phyloP scores from a whole-genome alignment of 2,329 filamentous ascomycete species.

The Paecilomyces variotii region DNA sequence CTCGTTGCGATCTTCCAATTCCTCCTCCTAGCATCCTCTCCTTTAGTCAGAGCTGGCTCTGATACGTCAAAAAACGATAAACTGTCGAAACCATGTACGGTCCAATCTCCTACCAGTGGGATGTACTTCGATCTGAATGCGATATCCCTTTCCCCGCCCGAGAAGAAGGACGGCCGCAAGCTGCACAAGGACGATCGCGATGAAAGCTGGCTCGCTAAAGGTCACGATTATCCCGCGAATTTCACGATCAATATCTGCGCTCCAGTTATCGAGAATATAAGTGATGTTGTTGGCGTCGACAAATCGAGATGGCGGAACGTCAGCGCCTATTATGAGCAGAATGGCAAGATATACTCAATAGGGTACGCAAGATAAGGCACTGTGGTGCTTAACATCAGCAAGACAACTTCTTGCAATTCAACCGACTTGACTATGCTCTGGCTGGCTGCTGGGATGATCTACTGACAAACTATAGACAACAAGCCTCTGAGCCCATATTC shows the following conservation, averaged over 20 bases:
- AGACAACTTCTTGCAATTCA: slow-evolving; percentile 1
- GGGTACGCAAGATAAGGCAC: slow-evolving; percentile 27
- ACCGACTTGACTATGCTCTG: neutral
- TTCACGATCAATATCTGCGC: slow-evolving; percentile 46
- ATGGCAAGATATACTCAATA: slow-evolving; percentile 38
- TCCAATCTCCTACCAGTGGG: slow-evolving; percentile 52
- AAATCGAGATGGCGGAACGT: slow-evolving; percentile 37
- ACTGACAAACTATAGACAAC: slow-evolving; percentile 24
- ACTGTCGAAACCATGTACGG: slow-evolving; percentile 51
- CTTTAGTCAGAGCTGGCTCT: slow-evolving; percentile 24
- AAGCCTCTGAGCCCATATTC: slow-evolving; percentile 39
- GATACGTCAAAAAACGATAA: slow-evolving; percentile 34
- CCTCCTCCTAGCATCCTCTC: slow-evolving; percentile 24
- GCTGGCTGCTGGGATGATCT: neutral
- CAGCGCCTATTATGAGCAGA: slow-evolving; percentile 41
- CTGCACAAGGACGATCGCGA: slow-evolving; percentile 28
- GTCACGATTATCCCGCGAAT: slow-evolving; percentile 43
- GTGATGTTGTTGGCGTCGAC: slow-evolving; percentile 39
- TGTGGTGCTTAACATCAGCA: neutral
- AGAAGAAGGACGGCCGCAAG: slow-evolving; percentile 32
- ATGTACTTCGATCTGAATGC: slow-evolving; percentile 57
- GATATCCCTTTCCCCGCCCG: slow-evolving; percentile 45
- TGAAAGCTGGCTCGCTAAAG: slow-evolving; percentile 42
- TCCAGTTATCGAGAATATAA: slow-evolving; percentile 40
- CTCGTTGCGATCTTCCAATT: slow-evolving; percentile 21